Base-by-base conservation (phyloP, 2,329 filamentous ascomycete species). In the Hansfordia pulvinata region DNA sequence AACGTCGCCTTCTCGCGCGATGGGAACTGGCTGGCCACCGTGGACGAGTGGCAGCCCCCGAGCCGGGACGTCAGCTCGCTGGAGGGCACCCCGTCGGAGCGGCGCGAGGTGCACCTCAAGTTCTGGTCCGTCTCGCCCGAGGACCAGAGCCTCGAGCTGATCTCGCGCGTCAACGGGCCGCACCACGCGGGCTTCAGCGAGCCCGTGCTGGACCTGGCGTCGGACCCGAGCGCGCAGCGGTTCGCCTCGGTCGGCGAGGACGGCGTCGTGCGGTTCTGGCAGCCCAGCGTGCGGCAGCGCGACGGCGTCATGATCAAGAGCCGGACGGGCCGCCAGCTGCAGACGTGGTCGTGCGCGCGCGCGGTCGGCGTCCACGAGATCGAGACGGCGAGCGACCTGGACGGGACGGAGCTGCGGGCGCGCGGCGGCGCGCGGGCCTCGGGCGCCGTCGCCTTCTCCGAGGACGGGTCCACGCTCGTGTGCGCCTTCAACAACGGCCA, bases 211-310 rank as follows among this genome's bases (percentile, higher is more conserved):
- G 78, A 76, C 38, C 59, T 96, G 5, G 71, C 71, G 3, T 66
- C 78, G 10, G 76, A 86, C 35, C 80, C 82, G 4, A 63, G 58
- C 4, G 64, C 66, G 6, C 58, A 69, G 25, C 73, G 77, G 24
- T 94, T 96, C 47, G 81, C 82, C 7, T 93, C 86, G 2, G 63
- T 93, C 20, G 90, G 88, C 19, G 71, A 76, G 29, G 88, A 98
- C 46, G 76, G 75, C 8, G 56, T 70, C 13, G 69, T 93, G 19
- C 74, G 82, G 20, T 60, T 90, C 25, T 98, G 90, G 90, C 69
- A 68, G n/a, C 73, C 81, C 8, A 79, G 71, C 48, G 62, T 68
- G 5, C 69, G 79, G 23, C 66, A 73, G 35, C 69, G 74, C 25
- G 71, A 81, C 39, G 82, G 81, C 4, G 56, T 81, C 20, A 60